Evolutionary conservation across 2,329 filamentous ascomycete species (phyloP).

Genomic region (Alternaria sp.): DNA sequence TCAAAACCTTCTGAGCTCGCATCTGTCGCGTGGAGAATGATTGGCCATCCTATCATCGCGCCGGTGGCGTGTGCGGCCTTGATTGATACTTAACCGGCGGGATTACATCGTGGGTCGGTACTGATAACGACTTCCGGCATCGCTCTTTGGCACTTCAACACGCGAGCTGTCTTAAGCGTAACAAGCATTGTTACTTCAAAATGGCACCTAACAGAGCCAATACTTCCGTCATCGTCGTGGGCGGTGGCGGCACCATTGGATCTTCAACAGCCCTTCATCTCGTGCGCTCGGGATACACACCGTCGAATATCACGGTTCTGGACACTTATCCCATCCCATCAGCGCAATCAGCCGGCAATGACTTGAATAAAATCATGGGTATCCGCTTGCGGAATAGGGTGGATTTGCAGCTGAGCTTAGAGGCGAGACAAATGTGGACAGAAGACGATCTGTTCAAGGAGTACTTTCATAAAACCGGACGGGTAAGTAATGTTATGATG

Average conservation of each 20-base stretch:
- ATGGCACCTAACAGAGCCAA: conserved; percentile 34
- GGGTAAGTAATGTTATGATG: conserved; percentile 24
- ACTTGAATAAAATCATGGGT: conserved; percentile 60
- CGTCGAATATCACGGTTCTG: conserved; percentile 58
- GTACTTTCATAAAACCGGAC: conserved; percentile 59
- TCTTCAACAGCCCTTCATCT: conserved; percentile 63
- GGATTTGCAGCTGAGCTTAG: conserved; percentile 44
- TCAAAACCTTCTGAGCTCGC: conserved; percentile 10
- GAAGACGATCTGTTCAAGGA: conserved; percentile 57
- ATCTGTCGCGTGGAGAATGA: conserved; percentile 15
- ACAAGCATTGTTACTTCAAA: background rate
- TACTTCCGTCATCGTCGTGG: conserved; percentile 52
- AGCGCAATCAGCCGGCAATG: conserved; percentile 60
- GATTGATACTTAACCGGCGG: conserved; percentile 22
- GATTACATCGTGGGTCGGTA: conserved; percentile 16
- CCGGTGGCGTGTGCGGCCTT: conserved; percentile 29
- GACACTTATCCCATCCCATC: conserved; percentile 59
- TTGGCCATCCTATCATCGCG: conserved; percentile 17
- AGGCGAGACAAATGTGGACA: conserved; percentile 55
- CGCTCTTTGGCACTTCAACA: background rate
- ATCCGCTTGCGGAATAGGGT: conserved; percentile 53
- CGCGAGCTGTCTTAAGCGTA: background rate
- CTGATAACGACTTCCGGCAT: conserved; percentile 16
- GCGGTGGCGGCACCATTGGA: conserved; percentile 64
- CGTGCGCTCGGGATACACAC: conserved; percentile 58